A percentile compares a stretch with the other conserved stretches of the same genome.
Evolutionary conservation across 2,329 filamentous ascomycete species (phyloP).

Genomic region (Hysterium pulicare): DNA sequence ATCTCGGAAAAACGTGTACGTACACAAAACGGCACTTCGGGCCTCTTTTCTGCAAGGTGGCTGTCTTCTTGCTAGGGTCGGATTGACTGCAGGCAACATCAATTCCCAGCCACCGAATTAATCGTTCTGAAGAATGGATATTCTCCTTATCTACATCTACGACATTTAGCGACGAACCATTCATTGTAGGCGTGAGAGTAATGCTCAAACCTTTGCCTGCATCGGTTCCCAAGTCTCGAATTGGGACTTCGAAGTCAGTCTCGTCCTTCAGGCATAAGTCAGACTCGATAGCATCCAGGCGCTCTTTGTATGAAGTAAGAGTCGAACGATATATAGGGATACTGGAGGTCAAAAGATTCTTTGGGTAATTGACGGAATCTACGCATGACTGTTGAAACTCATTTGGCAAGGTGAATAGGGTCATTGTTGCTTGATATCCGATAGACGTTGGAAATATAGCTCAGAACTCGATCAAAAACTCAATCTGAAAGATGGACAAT

Average conservation of each 20-base stretch:
- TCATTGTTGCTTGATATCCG: neutral
- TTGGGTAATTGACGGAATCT: slow-evolving; percentile 11
- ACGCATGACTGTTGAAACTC: slow-evolving; percentile 10
- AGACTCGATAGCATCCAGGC: slow-evolving; percentile 8
- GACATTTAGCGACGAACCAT: neutral
- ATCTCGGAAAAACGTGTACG: slow-evolving; percentile 1
- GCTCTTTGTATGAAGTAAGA: slow-evolving; percentile 11
- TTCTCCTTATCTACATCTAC: slow-evolving; percentile 7
- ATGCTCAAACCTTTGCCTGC: slow-evolving; percentile 8
- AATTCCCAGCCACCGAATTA: slow-evolving; percentile 13
- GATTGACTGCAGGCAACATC: neutral
- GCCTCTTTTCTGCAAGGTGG: slow-evolving; percentile 10
- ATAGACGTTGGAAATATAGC: too few species aligned
- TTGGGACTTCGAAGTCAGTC: slow-evolving; percentile 11
- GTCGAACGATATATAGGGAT: slow-evolving; percentile 11
- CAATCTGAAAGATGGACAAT: too few species aligned
- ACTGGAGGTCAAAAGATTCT: slow-evolving; percentile 11
- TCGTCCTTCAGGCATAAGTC: slow-evolving; percentile 14
- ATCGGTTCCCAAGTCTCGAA: slow-evolving; percentile 11
- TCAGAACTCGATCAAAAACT: too few species aligned
- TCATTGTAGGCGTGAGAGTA: neutral
- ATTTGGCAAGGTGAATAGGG: slow-evolving; percentile 1
- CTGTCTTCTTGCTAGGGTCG: slow-evolving; percentile 2
- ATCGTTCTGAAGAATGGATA: slow-evolving; percentile 10
- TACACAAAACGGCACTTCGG: slow-evolving; percentile 25